A percentile compares a stretch with the other conserved stretches of the same genome.
phyloP scores from a whole-genome alignment of 768 basidiomycete genomes.

The Suillus americanus region DNA sequence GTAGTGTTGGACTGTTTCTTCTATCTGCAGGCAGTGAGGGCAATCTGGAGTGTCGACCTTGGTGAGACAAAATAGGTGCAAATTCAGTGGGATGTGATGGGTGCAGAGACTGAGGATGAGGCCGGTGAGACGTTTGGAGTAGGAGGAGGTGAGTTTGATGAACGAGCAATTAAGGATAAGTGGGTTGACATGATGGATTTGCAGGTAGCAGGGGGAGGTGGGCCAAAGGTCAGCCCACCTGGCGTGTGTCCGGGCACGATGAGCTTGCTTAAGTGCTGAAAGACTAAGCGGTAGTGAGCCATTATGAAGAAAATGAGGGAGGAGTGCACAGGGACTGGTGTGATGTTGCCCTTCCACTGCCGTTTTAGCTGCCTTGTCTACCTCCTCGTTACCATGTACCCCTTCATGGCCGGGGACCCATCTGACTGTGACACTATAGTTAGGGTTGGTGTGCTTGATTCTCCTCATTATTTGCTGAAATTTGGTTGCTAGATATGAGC shows the following conservation, averaged over 20 bases:
- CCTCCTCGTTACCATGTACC: neutral
- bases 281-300: neutral
- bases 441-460: neutral
- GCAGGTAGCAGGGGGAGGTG: neutral
- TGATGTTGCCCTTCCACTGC: neutral
- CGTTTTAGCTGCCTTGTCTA: neutral
- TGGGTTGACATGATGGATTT: neutral
- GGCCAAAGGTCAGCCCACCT: neutral
- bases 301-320: neutral
- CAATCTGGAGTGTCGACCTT: slow-evolving; percentile 25
- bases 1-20: neutral
- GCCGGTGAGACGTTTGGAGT: slow-evolving; percentile 18
- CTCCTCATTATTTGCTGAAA: neutral
- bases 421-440: neutral
- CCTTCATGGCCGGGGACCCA: neutral
- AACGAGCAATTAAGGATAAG: neutral
- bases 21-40: slow-evolving; percentile 18
- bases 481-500: neutral
- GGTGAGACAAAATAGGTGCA: slow-evolving; percentile 29
- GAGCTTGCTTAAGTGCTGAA: neutral
- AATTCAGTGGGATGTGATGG: slow-evolving; percentile 29
- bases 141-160: slow-evolving; percentile 2
- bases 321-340: neutral
- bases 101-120: slow-evolving; percentile 32
- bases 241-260: neutral